These are phyloP conservation scores for Candida xyloterini DNA, from an alignment of 805 yeast species.

Conservation along the genomic window DNA sequence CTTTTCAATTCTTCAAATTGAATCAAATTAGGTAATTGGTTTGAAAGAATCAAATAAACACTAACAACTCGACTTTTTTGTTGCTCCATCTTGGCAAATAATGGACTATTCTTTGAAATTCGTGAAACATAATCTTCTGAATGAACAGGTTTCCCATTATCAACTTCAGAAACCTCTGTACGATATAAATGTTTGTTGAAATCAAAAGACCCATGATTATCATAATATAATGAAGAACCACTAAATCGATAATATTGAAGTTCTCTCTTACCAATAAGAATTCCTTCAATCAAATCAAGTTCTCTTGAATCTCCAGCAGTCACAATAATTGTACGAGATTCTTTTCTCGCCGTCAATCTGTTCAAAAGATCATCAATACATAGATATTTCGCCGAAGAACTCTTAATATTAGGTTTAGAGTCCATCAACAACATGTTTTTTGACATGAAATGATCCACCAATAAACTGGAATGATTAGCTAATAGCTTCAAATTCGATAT, in stretches of 20 bases:
- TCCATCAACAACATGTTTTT: constrained; percentile 65
- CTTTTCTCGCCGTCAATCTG: constrained; percentile 26
- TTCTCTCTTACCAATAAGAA: constrained; percentile 63
- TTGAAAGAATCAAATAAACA: constrained; percentile 44
- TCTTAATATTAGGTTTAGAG: constrained; percentile 50
- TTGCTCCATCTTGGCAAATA: constrained; percentile 19
- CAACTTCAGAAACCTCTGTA: constrained; percentile 5
- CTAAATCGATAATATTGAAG: constrained; percentile 65
- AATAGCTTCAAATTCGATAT: constrained; percentile 47
- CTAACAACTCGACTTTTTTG: constrained; percentile 22
- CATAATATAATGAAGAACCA: constrained; percentile 50
- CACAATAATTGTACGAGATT: constrained; percentile 37
- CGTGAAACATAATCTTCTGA: constrained; percentile 32
- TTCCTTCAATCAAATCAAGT: constrained; percentile 74
- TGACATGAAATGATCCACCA: constrained; percentile 78
- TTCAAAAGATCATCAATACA: constrained; percentile 50
- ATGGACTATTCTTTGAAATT: constrained; percentile 32
- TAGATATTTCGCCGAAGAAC: constrained; percentile 58
- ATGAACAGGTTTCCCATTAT: background rate
- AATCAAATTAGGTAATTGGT: constrained; percentile 39
- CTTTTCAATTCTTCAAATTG: constrained; percentile 35
- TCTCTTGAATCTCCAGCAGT: constrained; percentile 65
- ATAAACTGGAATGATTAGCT: constrained; percentile 62
- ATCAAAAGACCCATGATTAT: constrained; percentile 32
- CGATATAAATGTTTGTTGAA: constrained; percentile 15